Evolutionary conservation across 345 rosid species (phyloP).

Genomic region (Melaleuca alternifolia): DNA sequence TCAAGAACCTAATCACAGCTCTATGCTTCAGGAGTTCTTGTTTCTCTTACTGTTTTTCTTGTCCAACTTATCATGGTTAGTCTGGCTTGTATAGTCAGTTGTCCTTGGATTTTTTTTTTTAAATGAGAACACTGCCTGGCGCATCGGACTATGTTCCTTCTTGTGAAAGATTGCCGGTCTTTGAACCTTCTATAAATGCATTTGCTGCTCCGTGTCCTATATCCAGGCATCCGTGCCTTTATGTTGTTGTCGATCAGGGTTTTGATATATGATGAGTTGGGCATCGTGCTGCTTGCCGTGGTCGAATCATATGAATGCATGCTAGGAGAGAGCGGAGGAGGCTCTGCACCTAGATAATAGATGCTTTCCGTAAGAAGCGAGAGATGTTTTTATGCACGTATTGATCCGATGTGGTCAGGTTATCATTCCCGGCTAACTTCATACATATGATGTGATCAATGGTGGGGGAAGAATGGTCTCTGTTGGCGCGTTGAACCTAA

Average conservation of each 20-base stretch:
- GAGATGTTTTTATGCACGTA: neutral
- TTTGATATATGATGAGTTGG: neutral
- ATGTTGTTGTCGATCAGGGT: neutral
- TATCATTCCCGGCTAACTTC: neutral
- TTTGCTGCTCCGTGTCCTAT: neutral
- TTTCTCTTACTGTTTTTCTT: neutral
- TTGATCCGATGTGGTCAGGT: neutral
- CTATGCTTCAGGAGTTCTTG: neutral
- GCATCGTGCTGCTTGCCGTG: neutral
- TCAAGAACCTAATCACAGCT: neutral
- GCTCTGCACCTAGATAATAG: neutral
- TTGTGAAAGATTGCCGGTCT: neutral
- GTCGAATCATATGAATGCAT: neutral
- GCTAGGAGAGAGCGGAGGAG: neutral
- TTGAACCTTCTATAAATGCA: neutral
- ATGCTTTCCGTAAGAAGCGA: neutral
- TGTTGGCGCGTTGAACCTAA: neutral
- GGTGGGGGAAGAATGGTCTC: neutral
- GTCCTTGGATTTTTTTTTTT: neutral
- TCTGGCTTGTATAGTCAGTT: neutral
- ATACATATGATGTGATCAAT: neutral
- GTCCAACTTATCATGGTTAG: neutral
- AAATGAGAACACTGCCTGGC: neutral
- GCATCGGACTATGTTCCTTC: neutral
- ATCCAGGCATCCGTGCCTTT: neutral